Evolutionary conservation across 108 stramenopile species (phyloP).

Genomic region (Cyclotella choctawhatcheeana): DNA sequence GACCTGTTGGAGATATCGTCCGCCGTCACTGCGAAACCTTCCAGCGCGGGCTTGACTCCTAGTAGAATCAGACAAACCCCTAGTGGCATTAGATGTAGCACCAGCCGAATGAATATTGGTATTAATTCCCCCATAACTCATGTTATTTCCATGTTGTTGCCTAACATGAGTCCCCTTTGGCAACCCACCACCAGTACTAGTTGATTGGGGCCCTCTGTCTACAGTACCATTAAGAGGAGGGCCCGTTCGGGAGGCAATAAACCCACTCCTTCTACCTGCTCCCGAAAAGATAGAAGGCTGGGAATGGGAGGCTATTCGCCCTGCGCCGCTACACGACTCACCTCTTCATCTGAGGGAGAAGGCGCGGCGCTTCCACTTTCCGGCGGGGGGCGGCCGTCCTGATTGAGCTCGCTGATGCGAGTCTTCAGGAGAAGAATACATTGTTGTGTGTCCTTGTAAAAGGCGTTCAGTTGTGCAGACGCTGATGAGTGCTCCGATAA

Average conservation of each 20-base stretch:
- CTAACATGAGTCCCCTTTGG: neutral
- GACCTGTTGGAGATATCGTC: neutral
- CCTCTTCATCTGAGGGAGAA: constrained; percentile 9
- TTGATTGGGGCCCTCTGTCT: neutral
- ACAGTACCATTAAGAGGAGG: neutral
- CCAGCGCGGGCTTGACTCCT: neutral
- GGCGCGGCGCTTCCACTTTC: constrained; percentile 2
- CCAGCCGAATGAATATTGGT: too few relatives aligned
- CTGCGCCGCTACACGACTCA: neutral
- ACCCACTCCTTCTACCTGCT: constrained; percentile 1
- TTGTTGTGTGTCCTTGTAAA: constrained; percentile 5
- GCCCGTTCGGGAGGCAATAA: neutral
- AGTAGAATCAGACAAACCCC: neutral
- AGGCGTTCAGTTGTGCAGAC: neutral
- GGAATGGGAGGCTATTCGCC: neutral
- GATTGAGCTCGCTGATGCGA: neutral
- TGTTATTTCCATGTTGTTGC: neutral
- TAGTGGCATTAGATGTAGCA: too few relatives aligned
- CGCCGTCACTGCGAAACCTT: neutral
- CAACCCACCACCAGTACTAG: constrained; percentile 5
- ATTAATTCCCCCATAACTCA: neutral
- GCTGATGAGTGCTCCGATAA: neutral
- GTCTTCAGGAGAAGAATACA: constrained; percentile 3
- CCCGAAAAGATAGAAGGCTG: constrained; percentile 5
- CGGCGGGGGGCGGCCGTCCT: neutral